Percentiles rank a stretch among this genome's conserved stretches.
Evolutionary conservation across 108 stramenopile species (phyloP).

Genomic region (Nannochloropsis gaditana): DNA sequence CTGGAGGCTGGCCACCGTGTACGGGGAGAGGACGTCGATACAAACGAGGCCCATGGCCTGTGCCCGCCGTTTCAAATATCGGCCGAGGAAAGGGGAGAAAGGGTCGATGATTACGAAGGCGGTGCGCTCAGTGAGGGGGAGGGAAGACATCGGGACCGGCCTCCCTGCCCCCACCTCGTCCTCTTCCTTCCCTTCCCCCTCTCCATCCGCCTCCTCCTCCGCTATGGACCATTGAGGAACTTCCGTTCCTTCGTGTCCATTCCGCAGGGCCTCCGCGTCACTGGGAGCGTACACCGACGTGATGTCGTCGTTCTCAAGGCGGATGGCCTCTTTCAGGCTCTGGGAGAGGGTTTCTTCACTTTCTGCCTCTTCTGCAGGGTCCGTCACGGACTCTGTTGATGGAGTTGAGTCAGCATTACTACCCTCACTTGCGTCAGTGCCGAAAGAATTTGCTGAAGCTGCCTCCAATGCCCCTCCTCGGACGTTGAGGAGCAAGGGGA

Average conservation of each 20-base stretch:
- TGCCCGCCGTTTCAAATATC: background rate
- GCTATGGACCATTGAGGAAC: background rate
- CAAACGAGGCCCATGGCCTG: background rate
- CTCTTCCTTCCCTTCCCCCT: background rate
- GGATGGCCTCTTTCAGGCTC: background rate
- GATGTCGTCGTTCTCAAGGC: background rate
- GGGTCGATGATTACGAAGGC: background rate
- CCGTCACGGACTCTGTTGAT: no score
- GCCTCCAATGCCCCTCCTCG: no score
- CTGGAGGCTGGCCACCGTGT: background rate
- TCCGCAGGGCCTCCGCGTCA: background rate
- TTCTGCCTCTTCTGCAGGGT: no score
- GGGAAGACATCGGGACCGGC: background rate
- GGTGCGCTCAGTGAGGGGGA: background rate
- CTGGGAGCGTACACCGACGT: background rate
- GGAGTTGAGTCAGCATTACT: no score
- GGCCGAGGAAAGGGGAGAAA: background rate
- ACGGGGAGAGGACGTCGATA: background rate
- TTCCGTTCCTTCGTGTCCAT: background rate
- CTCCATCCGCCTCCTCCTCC: background rate
- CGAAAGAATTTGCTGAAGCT: no score
- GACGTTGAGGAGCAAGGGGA: no score
- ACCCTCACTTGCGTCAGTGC: no score
- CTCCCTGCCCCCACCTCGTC: background rate
- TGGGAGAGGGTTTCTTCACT: background rate